Conservation (phyloP, 805 yeast genomes). For the Gaillardinia entomophila region DNA sequence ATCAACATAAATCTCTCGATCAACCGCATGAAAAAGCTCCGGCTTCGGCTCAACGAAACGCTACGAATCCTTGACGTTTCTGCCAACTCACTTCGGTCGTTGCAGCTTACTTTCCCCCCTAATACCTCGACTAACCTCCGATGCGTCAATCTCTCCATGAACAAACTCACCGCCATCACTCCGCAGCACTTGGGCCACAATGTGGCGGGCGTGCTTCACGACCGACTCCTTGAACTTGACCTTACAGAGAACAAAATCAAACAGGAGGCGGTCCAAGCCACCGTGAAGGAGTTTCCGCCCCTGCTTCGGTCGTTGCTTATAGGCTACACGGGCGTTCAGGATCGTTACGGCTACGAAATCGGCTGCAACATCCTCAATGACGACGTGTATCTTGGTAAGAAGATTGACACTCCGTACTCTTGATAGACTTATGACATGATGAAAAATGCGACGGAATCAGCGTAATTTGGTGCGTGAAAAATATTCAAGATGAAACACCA, state of each 20-base stretch:
- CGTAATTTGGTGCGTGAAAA: no score
- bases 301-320: constrained; percentile 7
- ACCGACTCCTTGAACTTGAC: constrained; percentile 10
- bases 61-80: not conserved
- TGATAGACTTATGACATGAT: no score
- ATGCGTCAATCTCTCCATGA: constrained; percentile 8
- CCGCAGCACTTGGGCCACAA: constrained; percentile 8
- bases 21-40: not conserved
- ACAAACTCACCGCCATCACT: constrained; percentile 6
- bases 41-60: not conserved
- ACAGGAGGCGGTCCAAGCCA: constrained; percentile 1
- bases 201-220: constrained; percentile 1
- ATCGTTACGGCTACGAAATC: constrained; percentile 15
- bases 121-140: not conserved
- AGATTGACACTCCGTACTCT: constrained; percentile 3
- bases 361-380: constrained; percentile 9
- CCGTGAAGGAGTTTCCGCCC: constrained; percentile 2
- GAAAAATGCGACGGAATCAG: no score
- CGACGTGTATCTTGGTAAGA: constrained; percentile 9
- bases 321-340: constrained; percentile 11
- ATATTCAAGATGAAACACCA: no score
- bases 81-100: not conserved
- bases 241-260: constrained; percentile 9
- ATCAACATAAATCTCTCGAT: not conserved
- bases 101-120: not conserved